A percentile compares a stretch with the other conserved stretches of the same genome.
Conservation (phyloP, 148 eudicot species). For the Cornus kousa region DNA sequence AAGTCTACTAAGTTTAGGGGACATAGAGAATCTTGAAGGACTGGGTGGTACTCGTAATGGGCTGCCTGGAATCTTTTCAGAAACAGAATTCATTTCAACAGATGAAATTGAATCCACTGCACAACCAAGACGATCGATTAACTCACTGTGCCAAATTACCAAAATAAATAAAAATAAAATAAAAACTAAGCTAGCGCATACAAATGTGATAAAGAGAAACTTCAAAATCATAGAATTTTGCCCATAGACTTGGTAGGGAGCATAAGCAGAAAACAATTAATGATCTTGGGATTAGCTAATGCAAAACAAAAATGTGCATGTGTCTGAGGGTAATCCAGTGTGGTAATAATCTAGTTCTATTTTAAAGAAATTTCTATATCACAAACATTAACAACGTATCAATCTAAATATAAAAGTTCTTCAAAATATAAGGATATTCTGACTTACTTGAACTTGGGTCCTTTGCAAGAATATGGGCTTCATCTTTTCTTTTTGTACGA, state of each 20-base stretch:
- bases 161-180: not conserved
- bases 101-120: slow-evolving; percentile 79
- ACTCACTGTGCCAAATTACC: not conserved
- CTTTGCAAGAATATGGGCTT: slow-evolving; percentile 40
- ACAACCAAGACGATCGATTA: slow-evolving; percentile 7
- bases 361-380: not conserved
- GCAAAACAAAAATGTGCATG: not conserved
- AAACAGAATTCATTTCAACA: slow-evolving; percentile 47
- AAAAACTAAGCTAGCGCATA: slow-evolving; percentile 3
- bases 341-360: not conserved
- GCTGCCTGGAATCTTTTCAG: slow-evolving; percentile 57
- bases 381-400: not conserved
- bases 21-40: slow-evolving; percentile 69
- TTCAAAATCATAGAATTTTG: not conserved
- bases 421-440: not conserved
- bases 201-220: not conserved
- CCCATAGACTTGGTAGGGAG: not conserved
- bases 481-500: slow-evolving; percentile 54
- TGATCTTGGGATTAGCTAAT: not conserved
- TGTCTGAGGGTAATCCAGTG: not conserved
- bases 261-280: not conserved
- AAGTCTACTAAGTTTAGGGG: slow-evolving; percentile 59
- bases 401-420: not conserved
- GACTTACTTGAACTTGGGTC: slow-evolving; percentile 67
- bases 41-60: slow-evolving; percentile 84